Conservation (phyloP, 805 yeast genomes). For the Barnettozyma pratensis region DNA sequence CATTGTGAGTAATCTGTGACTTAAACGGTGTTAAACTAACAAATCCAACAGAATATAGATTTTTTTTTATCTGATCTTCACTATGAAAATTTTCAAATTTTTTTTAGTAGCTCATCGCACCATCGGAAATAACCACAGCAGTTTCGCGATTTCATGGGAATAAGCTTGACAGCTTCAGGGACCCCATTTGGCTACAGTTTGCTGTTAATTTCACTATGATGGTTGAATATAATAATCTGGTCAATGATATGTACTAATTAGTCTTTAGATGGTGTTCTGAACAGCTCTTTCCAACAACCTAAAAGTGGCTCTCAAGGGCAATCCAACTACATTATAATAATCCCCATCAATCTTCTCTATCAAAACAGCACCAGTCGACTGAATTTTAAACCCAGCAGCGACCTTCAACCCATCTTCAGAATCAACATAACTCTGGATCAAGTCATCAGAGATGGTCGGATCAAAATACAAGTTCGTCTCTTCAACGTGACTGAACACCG, state of each 20-base stretch:
- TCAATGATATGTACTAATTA: no score
- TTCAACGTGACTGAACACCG: conserved; percentile 30
- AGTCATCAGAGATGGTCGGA: conserved; percentile 42
- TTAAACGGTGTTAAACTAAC: no score
- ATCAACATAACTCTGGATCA: conserved; percentile 56
- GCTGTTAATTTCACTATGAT: neutral
- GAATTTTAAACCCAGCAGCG: conserved; percentile 92
- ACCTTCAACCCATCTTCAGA: conserved; percentile 73
- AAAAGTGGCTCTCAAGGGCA: conserved; percentile 64
- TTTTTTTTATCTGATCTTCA: neutral
- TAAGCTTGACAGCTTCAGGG: no score
- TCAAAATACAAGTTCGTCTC: conserved; percentile 39
- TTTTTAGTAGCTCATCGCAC: neutral
- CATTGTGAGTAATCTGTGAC: neutral
- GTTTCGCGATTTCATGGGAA: no score
- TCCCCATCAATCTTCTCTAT: conserved; percentile 71
- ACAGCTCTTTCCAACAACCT: conserved; percentile 31
- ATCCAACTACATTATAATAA: conserved; percentile 79
- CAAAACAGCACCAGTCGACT: conserved; percentile 64
- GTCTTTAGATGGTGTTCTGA: neutral
- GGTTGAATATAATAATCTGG: no score
- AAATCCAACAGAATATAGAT: no score
- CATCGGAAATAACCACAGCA: neutral
- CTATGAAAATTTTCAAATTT: neutral
- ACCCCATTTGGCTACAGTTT: no score